A percentile compares a stretch with the other conserved stretches of the same genome.
Evolutionary conservation across 768 basidiomycete species (phyloP).

Genomic region (Dioszegia hungarica): DNA sequence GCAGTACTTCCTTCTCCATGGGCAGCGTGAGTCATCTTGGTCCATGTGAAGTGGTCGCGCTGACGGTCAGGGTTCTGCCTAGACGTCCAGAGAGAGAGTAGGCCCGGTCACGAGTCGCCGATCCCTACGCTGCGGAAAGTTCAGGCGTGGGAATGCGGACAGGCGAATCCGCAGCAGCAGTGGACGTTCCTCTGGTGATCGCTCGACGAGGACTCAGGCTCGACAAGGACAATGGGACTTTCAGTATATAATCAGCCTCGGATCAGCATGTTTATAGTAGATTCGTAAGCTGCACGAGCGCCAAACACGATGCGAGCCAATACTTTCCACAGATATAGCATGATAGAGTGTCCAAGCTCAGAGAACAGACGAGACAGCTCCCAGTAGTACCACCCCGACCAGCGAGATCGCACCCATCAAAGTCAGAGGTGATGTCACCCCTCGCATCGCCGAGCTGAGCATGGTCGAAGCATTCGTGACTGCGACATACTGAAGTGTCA

Average conservation of each 20-base stretch:
- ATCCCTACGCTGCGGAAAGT: not conserved
- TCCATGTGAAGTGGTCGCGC: not conserved
- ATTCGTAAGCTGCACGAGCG: too few relatives aligned
- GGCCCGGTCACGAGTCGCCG: not conserved
- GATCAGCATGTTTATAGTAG: too few relatives aligned
- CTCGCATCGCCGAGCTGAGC: not conserved
- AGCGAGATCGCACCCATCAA: not conserved
- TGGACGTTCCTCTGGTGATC: slow-evolving; percentile 1
- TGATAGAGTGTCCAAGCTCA: not conserved
- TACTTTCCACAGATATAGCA: not conserved
- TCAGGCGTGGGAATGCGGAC: slow-evolving; percentile 4
- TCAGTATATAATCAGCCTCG: not conserved
- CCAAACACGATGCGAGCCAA: too few relatives aligned
- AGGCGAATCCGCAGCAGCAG: slow-evolving; percentile 4
- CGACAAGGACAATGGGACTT: too few relatives aligned
- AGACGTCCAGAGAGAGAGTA: not conserved
- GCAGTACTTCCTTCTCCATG: not conserved
- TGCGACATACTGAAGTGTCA: not conserved
- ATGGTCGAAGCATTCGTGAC: not conserved
- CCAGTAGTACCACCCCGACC: not conserved
- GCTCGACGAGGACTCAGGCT: too few relatives aligned
- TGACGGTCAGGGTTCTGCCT: slow-evolving; percentile 1
- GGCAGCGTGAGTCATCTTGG: not conserved
- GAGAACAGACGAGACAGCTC: not conserved
- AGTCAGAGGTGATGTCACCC: not conserved